Conservation (phyloP, 768 basidiomycete species). For the Trametes elegans region DNA sequence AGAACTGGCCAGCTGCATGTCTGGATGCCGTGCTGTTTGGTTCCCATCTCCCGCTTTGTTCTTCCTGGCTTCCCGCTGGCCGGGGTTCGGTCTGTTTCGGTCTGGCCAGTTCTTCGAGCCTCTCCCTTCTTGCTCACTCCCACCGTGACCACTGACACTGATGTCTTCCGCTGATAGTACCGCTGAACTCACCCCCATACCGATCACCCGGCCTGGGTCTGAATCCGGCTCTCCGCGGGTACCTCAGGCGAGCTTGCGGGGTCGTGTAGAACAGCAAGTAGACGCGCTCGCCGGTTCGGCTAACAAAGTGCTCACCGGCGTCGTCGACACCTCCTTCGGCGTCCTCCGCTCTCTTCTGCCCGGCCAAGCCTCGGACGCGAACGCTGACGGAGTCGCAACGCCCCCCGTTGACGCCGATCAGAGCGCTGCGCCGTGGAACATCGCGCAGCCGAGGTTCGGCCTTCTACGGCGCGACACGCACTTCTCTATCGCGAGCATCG, state of each 20-base stretch:
- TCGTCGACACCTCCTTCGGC: constrained; percentile 88
- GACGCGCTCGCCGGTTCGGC: constrained; percentile 82
- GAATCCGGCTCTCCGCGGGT: constrained; percentile 44
- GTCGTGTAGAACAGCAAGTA: constrained; percentile 76
- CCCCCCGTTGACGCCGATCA: constrained; percentile 23
- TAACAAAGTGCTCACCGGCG: constrained; percentile 72
- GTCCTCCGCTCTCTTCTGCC: constrained; percentile 80
- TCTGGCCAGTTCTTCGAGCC: not conserved
- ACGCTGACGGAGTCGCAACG: constrained; percentile 19
- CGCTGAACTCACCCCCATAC: constrained; percentile 79
- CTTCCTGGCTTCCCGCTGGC: not conserved
- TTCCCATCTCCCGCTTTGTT: not conserved
- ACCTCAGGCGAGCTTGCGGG: constrained; percentile 56
- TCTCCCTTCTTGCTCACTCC: not conserved
- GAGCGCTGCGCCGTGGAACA: constrained; percentile 41
- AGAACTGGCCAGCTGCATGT: not conserved
- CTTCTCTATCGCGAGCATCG: constrained; percentile 80
- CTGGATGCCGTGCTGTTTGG: not conserved
- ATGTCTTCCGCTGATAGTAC: constrained; percentile 43
- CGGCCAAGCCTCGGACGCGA: constrained; percentile 26
- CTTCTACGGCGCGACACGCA: constrained; percentile 71
- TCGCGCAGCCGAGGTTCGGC: constrained; percentile 55
- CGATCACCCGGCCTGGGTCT: constrained; percentile 55
- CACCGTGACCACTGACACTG: not conserved
- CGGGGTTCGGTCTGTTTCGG: not conserved